Base-by-base conservation (phyloP, 331 rosid genomes). In the Quercus lobata region DNA sequence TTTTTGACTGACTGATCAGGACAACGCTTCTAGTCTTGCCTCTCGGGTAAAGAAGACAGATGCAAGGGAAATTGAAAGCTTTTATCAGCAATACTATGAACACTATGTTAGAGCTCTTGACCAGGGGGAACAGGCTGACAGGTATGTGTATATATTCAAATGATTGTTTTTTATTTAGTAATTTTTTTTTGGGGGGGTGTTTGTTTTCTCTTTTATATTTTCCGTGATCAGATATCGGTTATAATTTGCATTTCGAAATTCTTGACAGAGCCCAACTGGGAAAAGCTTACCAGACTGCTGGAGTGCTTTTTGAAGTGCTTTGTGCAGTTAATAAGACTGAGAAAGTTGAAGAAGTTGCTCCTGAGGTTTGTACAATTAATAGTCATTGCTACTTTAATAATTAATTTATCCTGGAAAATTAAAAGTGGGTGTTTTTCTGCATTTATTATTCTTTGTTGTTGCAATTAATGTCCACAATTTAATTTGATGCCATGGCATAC, bases 281-380 rank as follows among this genome's bases (percentile, higher is more conserved):
- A 21, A 93, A 95, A 86, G 97, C 98, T 82, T 95, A 95, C 87
- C 94, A 89, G 83, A 91, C 97, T 1, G 98, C 97, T 6, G 97
- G 97, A 66, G 98, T 93, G 80, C 99, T 93, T 73, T 95, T 95
- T 76, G 99, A 95, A 89, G 98, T 95, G 82, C 98, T 93, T 60
- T 95, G 99, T 68, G 99, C 96, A 1, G 99, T 95, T 74, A 95
- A 95, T 80, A 95, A 95, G 90, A 88, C 97, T 14, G 98, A 93
- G 89, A 91, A 95, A 80, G 98, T 90, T 53, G 97, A 95, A 83
- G 99, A 95, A 88, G 99, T 95, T 75, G 91, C 99, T 75, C 99
- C 99, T 10, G 98, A 95, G 98, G 98, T 92, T 56, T 73, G 91
- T 86, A 72, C 71, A 57, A 11, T 61, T 85, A 76, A 15, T 65